phyloP scores from a whole-genome alignment of 495 filamentous ascomycete species.

The Penicillium malachiteum region DNA sequence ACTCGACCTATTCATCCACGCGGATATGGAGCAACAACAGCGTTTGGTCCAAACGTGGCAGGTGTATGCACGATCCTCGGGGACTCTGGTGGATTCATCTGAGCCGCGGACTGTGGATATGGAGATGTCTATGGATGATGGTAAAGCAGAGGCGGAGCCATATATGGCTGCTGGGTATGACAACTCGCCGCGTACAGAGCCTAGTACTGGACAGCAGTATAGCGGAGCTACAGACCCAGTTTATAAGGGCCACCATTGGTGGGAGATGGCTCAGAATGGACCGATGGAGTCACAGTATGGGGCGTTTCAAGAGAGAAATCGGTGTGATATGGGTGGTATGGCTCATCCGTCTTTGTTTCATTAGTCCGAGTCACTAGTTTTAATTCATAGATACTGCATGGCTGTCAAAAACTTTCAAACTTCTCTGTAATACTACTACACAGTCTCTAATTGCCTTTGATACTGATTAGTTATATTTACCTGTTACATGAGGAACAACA shows the following conservation, averaged over 20 bases:
- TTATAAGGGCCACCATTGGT: constrained; percentile 50
- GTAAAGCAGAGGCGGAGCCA: constrained; percentile 52
- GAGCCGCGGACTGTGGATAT: constrained; percentile 41
- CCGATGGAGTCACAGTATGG: constrained; percentile 62
- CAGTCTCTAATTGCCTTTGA: too few species aligned
- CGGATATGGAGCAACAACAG: constrained; percentile 54
- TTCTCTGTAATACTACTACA: too few species aligned
- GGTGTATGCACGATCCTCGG: constrained; percentile 44
- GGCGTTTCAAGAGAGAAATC: constrained; percentile 44
- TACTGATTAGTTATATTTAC: too few species aligned
- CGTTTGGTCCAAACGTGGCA: constrained; percentile 68
- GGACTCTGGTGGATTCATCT: neutral
- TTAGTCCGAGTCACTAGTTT: neutral
- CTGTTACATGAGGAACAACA: too few species aligned
- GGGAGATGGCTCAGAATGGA: constrained; percentile 42
- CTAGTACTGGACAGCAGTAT: constrained; percentile 47
- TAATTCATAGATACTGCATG: too few species aligned
- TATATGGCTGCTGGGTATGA: constrained; percentile 73
- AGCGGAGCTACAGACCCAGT: constrained; percentile 60
- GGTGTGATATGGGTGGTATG: constrained; percentile 9
- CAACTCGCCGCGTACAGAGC: constrained; percentile 26
- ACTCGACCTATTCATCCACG: constrained; percentile 59
- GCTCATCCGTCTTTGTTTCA: constrained; percentile 1
- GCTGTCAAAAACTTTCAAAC: too few species aligned
- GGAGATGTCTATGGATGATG: constrained; percentile 51